Percentiles rank a stretch among this genome's conserved stretches.
Evolutionary conservation across 768 basidiomycete species (phyloP).

Genomic region (Lactifluus echinatus): DNA sequence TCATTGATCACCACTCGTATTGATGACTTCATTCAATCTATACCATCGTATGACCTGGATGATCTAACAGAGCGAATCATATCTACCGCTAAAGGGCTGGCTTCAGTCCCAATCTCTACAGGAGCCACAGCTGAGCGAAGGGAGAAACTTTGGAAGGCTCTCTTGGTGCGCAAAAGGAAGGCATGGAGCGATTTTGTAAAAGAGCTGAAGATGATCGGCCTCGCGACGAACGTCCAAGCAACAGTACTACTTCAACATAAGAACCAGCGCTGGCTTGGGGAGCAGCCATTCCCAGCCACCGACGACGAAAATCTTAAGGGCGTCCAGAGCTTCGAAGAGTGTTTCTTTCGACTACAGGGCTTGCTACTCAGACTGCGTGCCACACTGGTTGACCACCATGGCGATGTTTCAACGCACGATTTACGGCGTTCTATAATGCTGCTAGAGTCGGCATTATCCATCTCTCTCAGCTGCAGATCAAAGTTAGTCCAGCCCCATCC

Average conservation of each 20-base stretch:
- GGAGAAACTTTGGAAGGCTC: constrained; percentile 58
- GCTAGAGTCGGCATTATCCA: constrained; percentile 68
- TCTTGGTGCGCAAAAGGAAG: constrained; percentile 76
- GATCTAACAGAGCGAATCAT: constrained; percentile 57
- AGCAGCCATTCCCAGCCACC: constrained; percentile 40
- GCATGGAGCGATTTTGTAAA: constrained; percentile 89
- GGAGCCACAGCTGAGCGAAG: constrained; percentile 40
- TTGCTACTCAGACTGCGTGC: constrained; percentile 58
- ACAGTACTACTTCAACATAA: constrained; percentile 51
- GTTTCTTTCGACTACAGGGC: constrained; percentile 55
- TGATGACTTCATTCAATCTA: constrained; percentile 33
- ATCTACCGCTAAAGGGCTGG: constrained; percentile 47
- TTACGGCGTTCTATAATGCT: constrained; percentile 69
- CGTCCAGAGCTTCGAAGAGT: constrained; percentile 44
- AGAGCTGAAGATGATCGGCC: constrained; percentile 73
- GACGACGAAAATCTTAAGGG: constrained; percentile 18
- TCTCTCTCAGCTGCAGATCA: constrained; percentile 53
- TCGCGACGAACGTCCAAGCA: constrained; percentile 63
- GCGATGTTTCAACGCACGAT: constrained; percentile 81
- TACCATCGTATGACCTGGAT: constrained; percentile 39
- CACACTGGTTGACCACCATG: constrained; percentile 60
- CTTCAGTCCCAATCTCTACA: constrained; percentile 35
- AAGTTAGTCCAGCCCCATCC: constrained; percentile 41
- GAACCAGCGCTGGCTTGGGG: constrained; percentile 54
- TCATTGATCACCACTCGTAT: constrained; percentile 37